Evolutionary conservation across 345 rosid genomes (phyloP).

Genomic region (Eucalyptus decipiens): DNA sequence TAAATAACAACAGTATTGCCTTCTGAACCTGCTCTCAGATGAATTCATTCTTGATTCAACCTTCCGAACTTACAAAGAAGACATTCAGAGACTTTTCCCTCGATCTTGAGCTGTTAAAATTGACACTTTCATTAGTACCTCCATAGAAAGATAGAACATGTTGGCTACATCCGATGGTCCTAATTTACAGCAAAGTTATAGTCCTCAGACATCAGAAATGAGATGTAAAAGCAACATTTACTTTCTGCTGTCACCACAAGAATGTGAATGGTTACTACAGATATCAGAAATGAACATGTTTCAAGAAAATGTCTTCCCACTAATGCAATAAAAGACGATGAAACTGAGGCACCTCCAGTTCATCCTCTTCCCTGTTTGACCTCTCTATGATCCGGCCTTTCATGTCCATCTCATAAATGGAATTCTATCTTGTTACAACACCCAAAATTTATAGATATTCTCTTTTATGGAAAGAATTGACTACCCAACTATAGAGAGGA

Average conservation of each 20-base stretch:
- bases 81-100: not conserved
- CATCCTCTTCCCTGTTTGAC: not conserved
- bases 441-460: not conserved
- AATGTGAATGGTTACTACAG: not conserved
- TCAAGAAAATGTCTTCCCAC: not conserved
- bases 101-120: not conserved
- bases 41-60: not conserved
- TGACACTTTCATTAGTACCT: not conserved
- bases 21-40: not conserved
- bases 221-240: not conserved
- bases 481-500: not conserved
- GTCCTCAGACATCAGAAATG: not conserved
- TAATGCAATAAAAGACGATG: not conserved
- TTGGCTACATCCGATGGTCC: not conserved
- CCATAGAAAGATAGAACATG: not conserved
- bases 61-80: not conserved
- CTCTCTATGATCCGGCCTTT: not conserved
- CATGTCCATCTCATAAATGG: not conserved
- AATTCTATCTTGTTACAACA: not conserved
- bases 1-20: not conserved
- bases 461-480: not conserved
- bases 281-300: not conserved
- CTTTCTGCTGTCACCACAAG: not conserved
- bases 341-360: not conserved
- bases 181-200: not conserved